Evolutionary conservation across 108 stramenopile species (phyloP), one percentile per base, ranked within the genome.

Genomic region (Skeletonema potamos): DNA sequence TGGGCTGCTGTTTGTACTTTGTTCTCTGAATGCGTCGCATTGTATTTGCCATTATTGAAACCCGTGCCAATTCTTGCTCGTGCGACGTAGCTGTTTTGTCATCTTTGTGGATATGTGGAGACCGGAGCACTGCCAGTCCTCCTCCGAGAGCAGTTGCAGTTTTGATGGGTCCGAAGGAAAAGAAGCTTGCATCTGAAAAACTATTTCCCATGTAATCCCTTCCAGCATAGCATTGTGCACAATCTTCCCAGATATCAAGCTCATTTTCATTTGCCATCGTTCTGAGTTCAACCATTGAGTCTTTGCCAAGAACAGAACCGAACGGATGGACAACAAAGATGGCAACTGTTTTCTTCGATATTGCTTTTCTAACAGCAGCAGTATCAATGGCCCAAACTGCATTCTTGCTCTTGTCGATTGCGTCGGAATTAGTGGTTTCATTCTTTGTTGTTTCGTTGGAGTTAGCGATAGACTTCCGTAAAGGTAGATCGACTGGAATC

Each of bases 81-180:
- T 27, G 29, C 27, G 27, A 13, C 9, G 15, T 17, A 17, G 1
- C 54, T 41, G 6, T 6, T 0, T 12, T 26, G 24, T 62, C 61
- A 0, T 65, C 44, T 1, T 37, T 58, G 10, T 34, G 12, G 5
- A 24, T 12, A n/a, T n/a, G 30, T 5, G 48, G 48, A 51, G 22
- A 51, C 30, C 80, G 68, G 17, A 81, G 36, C 4, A 68, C 76
- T 46, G 54, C 85, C 68, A 80, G 82, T 20, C 91, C 93, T 29
- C 93, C 93, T 17, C 93, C 93, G 27, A 94, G 75, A 8, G 91
- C 89, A 5, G 93, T 94, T 2, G 84, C 77, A 15, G 93, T 92
- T 70, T 94, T 94, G 66, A 94, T 94, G 15, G 83, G 83, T 7
- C 93, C 93, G 81, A 94, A 94, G n/a, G 91, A 92, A 64, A 89